phyloP scores from a whole-genome alignment of 306 rosid genomes.

The Medicago lupulina region DNA sequence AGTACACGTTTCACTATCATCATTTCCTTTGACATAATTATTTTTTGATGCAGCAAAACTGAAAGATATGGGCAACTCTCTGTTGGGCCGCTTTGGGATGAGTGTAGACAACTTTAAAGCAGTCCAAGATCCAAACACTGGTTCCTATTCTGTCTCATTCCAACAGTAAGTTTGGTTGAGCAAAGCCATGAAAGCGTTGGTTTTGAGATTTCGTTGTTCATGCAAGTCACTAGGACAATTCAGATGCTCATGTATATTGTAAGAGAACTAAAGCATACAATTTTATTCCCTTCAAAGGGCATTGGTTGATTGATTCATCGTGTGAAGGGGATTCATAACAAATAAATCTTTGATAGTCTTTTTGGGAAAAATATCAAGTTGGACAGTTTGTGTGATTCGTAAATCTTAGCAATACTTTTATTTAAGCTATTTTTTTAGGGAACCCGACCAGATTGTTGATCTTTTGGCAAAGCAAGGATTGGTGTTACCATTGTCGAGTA shows the following conservation, averaged over 20 bases:
- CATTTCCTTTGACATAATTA: not conserved
- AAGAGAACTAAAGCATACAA: not conserved
- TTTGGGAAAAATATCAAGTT: constrained; percentile 8
- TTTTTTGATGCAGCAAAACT: constrained; percentile 63
- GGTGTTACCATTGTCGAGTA: no score
- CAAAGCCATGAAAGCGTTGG: constrained; percentile 26
- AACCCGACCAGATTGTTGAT: not conserved
- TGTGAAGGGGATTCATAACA: constrained; percentile 27
- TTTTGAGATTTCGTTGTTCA: constrained; percentile 16
- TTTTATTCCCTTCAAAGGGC: constrained; percentile 19
- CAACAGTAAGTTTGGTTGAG: constrained; percentile 53
- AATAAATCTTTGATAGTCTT: constrained; percentile 5
- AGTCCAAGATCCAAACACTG: constrained; percentile 89
- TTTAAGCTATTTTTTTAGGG: not conserved
- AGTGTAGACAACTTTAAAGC: constrained; percentile 89
- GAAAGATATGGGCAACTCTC: constrained; percentile 93
- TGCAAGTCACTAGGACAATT: constrained; percentile 9
- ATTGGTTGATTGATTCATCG: constrained; percentile 35
- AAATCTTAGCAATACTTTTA: not conserved
- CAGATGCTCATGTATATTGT: constrained; percentile 29
- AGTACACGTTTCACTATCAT: not conserved
- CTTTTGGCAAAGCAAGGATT: no score
- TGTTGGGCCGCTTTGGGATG: constrained; percentile 96
- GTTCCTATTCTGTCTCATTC: constrained; percentile 86
- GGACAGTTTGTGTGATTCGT: not conserved